Evolutionary conservation across 441 rosid genomes (phyloP).

Genomic region (Erodium texanum): DNA sequence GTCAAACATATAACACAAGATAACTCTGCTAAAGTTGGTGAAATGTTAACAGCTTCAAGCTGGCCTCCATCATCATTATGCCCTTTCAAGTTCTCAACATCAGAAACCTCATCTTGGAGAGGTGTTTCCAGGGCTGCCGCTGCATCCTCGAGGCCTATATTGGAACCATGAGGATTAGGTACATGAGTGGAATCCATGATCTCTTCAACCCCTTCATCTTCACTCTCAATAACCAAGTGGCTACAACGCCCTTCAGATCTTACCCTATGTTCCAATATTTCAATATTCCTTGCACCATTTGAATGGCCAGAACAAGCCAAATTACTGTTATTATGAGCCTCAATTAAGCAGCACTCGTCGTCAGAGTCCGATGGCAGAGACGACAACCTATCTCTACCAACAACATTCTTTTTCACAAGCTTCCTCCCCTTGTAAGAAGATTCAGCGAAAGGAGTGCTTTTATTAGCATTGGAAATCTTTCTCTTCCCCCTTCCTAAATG

Average conservation of each 20-base stretch:
- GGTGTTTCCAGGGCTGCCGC: conserved; percentile 13
- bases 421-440: conserved; percentile 37
- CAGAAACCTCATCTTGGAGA: conserved; percentile 21
- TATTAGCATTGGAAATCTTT: conserved; percentile 25
- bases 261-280: conserved; percentile 27
- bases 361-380: conserved; percentile 34
- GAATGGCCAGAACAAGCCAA: conserved; percentile 15
- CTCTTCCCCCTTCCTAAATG: conserved; percentile 33
- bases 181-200: conserved; percentile 21
- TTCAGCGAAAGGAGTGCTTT: conserved; percentile 28
- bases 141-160: conserved; percentile 12
- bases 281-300: conserved; percentile 16
- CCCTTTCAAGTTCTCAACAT: conserved; percentile 18
- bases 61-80: conserved; percentile 20
- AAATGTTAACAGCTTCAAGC: conserved; percentile 19
- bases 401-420: conserved; percentile 35
- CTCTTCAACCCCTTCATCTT: conserved; percentile 40
- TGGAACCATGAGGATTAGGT: conserved; percentile 21
- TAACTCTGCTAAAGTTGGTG: conserved; percentile 35
- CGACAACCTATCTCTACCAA: conserved; percentile 25
- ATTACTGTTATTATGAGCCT: conserved; percentile 15
- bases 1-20: conserved; percentile 96
- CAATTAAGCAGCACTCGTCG: conserved; percentile 23
- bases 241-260: conserved; percentile 26
- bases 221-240: conserved; percentile 20